phyloP scores from a whole-genome alignment of 257 asterid genomes.

The Leonotis leonurus region DNA sequence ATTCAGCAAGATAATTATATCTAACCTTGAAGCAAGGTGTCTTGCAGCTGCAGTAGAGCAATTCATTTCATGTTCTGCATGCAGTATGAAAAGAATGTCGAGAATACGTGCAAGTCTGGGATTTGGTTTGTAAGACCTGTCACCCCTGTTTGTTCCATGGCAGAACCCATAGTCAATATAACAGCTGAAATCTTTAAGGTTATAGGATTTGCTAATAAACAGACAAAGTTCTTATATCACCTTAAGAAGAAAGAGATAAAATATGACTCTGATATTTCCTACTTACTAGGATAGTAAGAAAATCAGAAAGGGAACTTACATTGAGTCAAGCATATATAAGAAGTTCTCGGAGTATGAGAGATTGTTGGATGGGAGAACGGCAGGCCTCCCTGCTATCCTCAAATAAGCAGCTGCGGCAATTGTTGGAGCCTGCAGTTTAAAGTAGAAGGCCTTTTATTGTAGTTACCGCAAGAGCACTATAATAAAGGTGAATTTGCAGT shows the following conservation, averaged over 20 bases:
- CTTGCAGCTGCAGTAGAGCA: slow-evolving; percentile 99
- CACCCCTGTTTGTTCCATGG: slow-evolving; percentile 59
- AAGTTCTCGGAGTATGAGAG: slow-evolving; percentile 96
- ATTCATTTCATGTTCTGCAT: slow-evolving; percentile 99
- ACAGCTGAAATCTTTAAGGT: slow-evolving; percentile 8
- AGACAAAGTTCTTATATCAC: background rate
- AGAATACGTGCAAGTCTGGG: slow-evolving; percentile 96
- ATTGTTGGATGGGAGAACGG: slow-evolving; percentile 92
- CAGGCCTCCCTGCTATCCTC: slow-evolving; percentile 98
- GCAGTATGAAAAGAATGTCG: slow-evolving; percentile 87
- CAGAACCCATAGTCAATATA: slow-evolving; percentile 20
- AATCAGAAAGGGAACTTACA: slow-evolving; percentile 47
- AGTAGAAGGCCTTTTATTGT: slow-evolving; percentile 7
- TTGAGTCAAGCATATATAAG: slow-evolving; percentile 96
- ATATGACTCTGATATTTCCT: background rate
- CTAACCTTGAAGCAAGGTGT: slow-evolving; percentile 93
- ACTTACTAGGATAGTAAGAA: background rate
- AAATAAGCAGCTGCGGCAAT: slow-evolving; percentile 99
- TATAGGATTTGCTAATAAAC: background rate
- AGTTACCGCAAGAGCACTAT: background rate
- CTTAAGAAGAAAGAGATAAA: background rate
- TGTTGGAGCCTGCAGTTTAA: slow-evolving; percentile 78
- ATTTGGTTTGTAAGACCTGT: slow-evolving; percentile 85
- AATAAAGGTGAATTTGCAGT: background rate
- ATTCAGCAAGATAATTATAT: slow-evolving; percentile 13